Conservation (phyloP, 345 rosid genomes). For the Euphorbia pulcherrima region DNA sequence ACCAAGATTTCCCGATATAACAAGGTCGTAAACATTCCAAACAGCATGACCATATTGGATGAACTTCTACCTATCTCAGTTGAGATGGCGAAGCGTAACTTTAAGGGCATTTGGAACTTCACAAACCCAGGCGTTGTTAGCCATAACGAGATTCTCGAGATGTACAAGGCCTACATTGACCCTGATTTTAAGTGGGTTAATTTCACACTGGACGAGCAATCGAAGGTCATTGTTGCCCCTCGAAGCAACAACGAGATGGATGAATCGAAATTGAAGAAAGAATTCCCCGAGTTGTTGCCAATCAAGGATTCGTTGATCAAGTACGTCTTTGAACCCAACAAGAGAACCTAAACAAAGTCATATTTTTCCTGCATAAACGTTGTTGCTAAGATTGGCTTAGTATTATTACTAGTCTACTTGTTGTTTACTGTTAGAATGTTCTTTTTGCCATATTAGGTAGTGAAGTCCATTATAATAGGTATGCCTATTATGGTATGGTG, state of each 20-base stretch:
- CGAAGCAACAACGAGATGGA: constrained; percentile 81
- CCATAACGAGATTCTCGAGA: constrained; percentile 70
- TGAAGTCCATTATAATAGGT: background rate
- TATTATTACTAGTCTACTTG: background rate
- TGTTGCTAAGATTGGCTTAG: background rate
- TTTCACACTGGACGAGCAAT: constrained; percentile 64
- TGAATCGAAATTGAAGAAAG: constrained; percentile 59
- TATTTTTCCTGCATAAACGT: background rate
- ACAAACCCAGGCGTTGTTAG: constrained; percentile 77
- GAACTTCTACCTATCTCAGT: constrained; percentile 71
- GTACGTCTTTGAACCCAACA: constrained; percentile 71
- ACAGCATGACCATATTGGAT: constrained; percentile 73
- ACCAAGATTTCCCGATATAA: constrained; percentile 62
- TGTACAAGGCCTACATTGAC: constrained; percentile 66
- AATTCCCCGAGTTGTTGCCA: constrained; percentile 62
- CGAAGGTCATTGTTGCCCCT: constrained; percentile 68
- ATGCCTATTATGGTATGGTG: background rate
- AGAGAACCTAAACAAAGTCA: constrained; percentile 31
- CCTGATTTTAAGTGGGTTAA: constrained; percentile 56
- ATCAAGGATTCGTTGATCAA: constrained; percentile 68
- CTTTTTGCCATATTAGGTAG: constrained; percentile 3
- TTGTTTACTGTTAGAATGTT: constrained; percentile 3
- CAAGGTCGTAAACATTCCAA: constrained; percentile 78
- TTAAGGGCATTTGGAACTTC: constrained; percentile 74
- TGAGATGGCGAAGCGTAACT: constrained; percentile 73